Evolutionary conservation across 2,329 filamentous ascomycete genomes (phyloP).

Genomic region (Aspergillus oerlinghausenensis): DNA sequence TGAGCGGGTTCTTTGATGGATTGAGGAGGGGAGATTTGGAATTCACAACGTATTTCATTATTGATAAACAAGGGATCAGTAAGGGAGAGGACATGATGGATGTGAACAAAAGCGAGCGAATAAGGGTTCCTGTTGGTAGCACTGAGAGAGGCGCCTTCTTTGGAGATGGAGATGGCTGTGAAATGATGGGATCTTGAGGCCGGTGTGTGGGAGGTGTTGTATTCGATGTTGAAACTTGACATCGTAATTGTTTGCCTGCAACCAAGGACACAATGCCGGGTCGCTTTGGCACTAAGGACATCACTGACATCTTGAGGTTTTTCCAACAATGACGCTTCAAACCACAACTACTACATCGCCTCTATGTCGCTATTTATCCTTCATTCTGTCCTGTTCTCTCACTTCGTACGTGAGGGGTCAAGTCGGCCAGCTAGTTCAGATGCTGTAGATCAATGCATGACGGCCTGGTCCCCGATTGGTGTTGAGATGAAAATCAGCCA

Average conservation of each 20-base stretch:
- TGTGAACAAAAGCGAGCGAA: slow-evolving; percentile 17
- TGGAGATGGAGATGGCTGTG: neutral
- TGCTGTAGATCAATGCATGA: neutral
- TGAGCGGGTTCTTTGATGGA: slow-evolving; percentile 37
- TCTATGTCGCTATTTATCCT: neutral
- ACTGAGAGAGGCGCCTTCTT: slow-evolving; percentile 35
- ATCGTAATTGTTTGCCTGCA: neutral
- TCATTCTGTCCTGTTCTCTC: neutral
- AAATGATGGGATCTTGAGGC: slow-evolving; percentile 2
- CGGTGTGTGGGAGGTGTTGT: neutral
- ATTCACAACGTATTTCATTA: slow-evolving; percentile 33
- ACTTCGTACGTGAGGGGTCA: neutral
- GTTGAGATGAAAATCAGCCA: neutral
- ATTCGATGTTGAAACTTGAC: neutral
- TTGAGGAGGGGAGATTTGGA: slow-evolving; percentile 36
- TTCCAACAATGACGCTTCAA: neutral
- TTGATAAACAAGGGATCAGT: slow-evolving; percentile 11
- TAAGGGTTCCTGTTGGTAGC: slow-evolving; percentile 13
- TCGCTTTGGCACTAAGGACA: neutral
- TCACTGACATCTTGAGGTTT: neutral
- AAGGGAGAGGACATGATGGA: slow-evolving; percentile 18
- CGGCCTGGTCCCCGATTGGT: neutral
- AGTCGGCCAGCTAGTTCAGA: neutral
- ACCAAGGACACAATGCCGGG: neutral
- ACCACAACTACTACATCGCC: neutral